These are phyloP conservation scores for Penstemon eatonii DNA, from an alignment of 257 asterid genomes.

Conservation along the genomic window DNA sequence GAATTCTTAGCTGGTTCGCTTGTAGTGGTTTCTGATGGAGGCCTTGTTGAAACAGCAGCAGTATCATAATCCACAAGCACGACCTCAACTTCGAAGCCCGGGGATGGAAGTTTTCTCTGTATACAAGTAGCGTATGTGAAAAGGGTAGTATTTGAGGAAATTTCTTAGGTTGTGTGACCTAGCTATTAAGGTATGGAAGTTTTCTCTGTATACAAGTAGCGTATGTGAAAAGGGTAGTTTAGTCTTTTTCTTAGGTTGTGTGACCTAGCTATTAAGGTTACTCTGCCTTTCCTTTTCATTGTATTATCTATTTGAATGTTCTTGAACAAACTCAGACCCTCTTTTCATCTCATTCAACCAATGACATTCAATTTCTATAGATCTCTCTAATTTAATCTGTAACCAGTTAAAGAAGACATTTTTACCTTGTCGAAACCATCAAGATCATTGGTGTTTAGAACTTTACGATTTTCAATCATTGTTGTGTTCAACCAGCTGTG, in stretches of 20 bases:
- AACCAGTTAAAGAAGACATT: background rate
- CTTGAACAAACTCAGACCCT: too few species aligned
- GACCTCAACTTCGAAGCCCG: slow-evolving; percentile 92
- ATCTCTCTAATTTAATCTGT: background rate
- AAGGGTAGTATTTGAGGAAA: too few species aligned
- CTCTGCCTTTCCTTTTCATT: too few species aligned
- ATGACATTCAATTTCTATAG: too few species aligned
- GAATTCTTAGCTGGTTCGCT: slow-evolving; percentile 39
- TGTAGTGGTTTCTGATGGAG: slow-evolving; percentile 44
- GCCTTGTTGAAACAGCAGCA: slow-evolving; percentile 39
- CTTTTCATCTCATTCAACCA: too few species aligned
- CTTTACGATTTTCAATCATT: slow-evolving; percentile 87
- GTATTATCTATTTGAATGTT: too few species aligned
- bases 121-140: background rate
- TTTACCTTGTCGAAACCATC: slow-evolving; percentile 98
- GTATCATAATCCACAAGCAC: slow-evolving; percentile 76
- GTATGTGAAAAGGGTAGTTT: too few species aligned
- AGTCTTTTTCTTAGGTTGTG: too few species aligned
- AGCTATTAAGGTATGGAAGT: slow-evolving; percentile 46
- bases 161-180: too few species aligned
- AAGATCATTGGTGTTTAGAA: slow-evolving; percentile 71
- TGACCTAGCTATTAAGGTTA: too few species aligned
- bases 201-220: slow-evolving; percentile 63
- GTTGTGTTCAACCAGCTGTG: slow-evolving; percentile 96
- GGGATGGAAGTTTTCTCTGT: slow-evolving; percentile 97